Percentiles rank a stretch among this genome's conserved stretches.
phyloP scores from a whole-genome alignment of 2,329 filamentous ascomycete genomes.

The Teratosphaeriaceae sp. region DNA sequence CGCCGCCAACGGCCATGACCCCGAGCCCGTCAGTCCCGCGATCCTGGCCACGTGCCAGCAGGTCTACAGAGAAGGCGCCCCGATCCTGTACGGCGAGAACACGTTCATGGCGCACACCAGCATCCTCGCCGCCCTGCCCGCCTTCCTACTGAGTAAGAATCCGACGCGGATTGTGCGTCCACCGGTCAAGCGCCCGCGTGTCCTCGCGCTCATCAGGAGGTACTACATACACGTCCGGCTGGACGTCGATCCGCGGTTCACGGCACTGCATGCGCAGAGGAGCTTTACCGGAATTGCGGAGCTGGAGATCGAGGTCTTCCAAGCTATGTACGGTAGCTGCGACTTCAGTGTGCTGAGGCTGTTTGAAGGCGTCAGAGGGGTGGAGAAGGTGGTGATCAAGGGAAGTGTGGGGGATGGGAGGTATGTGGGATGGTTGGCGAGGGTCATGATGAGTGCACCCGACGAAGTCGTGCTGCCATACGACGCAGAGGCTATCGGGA shows the following conservation, averaged over 20 bases:
- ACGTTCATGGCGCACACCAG: constrained; percentile 44
- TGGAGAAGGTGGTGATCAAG: constrained; percentile 31
- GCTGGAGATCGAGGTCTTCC: constrained; percentile 45
- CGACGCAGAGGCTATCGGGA: constrained; percentile 14
- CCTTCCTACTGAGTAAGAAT: constrained; percentile 29
- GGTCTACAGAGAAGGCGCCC: constrained; percentile 35
- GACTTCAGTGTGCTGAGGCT: constrained; percentile 37
- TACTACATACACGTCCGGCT: constrained; percentile 43
- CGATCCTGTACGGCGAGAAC: constrained; percentile 44
- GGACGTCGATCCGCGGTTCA: constrained; percentile 45
- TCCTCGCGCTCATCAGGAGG: constrained; percentile 32
- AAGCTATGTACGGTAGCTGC: constrained; percentile 38
- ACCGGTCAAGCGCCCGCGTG: constrained; percentile 29
- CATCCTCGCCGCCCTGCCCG: constrained; percentile 39
- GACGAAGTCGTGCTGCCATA: constrained; percentile 23
- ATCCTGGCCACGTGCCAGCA: constrained; percentile 38
- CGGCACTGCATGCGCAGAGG: constrained; percentile 29
- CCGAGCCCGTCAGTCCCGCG: constrained; percentile 32
- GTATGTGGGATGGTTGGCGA: constrained; percentile 41
- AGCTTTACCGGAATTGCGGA: constrained; percentile 42
- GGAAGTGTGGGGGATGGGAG: constrained; percentile 35
- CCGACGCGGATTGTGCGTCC: constrained; percentile 17
- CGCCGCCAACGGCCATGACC: constrained; percentile 8
- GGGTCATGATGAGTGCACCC: constrained; percentile 35
- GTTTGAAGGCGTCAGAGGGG: constrained; percentile 42